Evolutionary conservation across 331 rosid genomes (phyloP).

Genomic region (Quercus lobata): DNA sequence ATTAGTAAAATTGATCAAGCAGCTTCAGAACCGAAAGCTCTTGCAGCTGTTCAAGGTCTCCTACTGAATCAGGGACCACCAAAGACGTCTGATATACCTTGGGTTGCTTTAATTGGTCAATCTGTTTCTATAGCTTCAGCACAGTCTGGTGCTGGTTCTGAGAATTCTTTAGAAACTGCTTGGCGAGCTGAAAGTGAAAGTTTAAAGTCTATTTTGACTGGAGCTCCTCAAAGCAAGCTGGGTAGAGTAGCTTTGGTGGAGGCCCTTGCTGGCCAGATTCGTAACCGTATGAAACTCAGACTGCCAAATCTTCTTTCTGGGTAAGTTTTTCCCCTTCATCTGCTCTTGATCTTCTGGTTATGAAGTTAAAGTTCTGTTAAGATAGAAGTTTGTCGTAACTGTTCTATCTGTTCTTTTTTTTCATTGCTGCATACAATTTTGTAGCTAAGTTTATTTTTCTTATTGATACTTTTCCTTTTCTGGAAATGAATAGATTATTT

Average conservation of each 20-base stretch:
- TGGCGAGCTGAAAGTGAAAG: slow-evolving; percentile 97
- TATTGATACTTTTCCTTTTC: too few relatives aligned
- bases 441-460: too few relatives aligned
- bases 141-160: slow-evolving; percentile 82
- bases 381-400: too few relatives aligned
- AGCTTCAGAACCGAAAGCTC: slow-evolving; percentile 79
- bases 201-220: slow-evolving; percentile 83
- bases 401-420: too few relatives aligned
- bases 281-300: slow-evolving; percentile 79
- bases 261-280: slow-evolving; percentile 85
- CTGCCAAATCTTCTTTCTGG: slow-evolving; percentile 90
- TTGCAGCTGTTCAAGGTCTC: slow-evolving; percentile 94
- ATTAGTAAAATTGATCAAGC: slow-evolving; percentile 97
- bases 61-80: slow-evolving; percentile 88
- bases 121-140: slow-evolving; percentile 90
- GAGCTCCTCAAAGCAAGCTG: slow-evolving; percentile 95
- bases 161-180: slow-evolving; percentile 87
- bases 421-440: too few relatives aligned
- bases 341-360: not conserved
- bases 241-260: slow-evolving; percentile 96
- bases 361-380: not conserved
- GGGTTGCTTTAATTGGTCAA: slow-evolving; percentile 96
- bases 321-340: slow-evolving; percentile 35
- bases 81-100: slow-evolving; percentile 79
- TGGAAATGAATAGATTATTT: too few relatives aligned